Percentiles rank a stretch among this genome's conserved stretches.
Evolutionary conservation across 345 rosid species (phyloP).

Genomic region (Hirschfeldia incana): DNA sequence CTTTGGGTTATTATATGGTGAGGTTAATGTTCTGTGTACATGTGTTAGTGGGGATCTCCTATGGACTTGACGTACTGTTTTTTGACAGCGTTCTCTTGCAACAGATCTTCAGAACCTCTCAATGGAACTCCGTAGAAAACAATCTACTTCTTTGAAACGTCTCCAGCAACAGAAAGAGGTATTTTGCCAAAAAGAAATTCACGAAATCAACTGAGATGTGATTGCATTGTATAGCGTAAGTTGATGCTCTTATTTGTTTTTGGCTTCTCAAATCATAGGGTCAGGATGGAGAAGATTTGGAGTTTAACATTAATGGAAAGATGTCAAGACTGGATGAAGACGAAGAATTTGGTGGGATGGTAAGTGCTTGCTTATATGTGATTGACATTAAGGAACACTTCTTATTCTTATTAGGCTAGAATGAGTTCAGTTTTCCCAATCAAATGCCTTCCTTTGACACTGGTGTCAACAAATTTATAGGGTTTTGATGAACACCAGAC

Average conservation of each 20-base stretch:
- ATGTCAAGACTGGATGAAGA: constrained; percentile 53
- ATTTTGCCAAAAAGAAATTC: neutral
- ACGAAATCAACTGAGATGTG: no score
- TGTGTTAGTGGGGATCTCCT: constrained; percentile 14
- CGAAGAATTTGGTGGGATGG: constrained; percentile 54
- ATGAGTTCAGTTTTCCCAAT: neutral
- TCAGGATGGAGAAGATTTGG: constrained; percentile 61
- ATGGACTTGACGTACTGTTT: constrained; percentile 34
- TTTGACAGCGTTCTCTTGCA: constrained; percentile 74
- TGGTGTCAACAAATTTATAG: constrained; percentile 31
- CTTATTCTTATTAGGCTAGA: neutral
- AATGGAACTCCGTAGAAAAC: constrained; percentile 73
- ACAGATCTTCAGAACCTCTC: constrained; percentile 77
- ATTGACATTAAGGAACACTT: neutral
- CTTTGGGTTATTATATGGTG: neutral
- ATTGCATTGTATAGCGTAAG: no score
- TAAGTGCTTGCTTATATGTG: constrained; percentile 18
- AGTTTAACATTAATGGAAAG: constrained; percentile 62
- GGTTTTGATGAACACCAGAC: constrained; percentile 49
- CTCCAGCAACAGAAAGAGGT: constrained; percentile 73
- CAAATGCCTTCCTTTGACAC: neutral
- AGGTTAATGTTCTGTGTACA: constrained; percentile 8
- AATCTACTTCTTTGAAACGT: constrained; percentile 66
- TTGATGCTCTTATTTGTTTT: neutral
- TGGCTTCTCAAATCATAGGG: constrained; percentile 44